Base-by-base conservation (phyloP, 768 basidiomycete genomes). In the Mycena venus region DNA sequence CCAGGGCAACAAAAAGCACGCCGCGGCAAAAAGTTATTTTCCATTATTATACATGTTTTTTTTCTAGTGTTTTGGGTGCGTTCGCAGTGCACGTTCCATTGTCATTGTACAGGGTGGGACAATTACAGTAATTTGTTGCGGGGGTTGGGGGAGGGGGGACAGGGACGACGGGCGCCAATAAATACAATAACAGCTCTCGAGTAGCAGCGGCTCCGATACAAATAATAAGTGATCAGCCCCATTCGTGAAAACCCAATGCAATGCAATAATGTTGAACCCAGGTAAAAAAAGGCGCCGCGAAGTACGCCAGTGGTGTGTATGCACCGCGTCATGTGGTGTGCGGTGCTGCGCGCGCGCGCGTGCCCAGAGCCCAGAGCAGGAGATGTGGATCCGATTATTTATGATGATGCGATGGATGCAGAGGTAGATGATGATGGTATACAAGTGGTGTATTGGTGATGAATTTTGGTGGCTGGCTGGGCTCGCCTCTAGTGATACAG, bases 401-500 rank as follows among this genome's bases (percentile, higher is more conserved):
- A 27, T 51, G 73, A 63, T 42, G 68, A 67, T 67, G 70, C 60
- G 47, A 60, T 51, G 32, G 65, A 70, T 72, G 71, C 62, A 61
- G 69, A 70, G 27, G 51, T 56, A 40, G 71, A 55, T 66, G 62
- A 61, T 56, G 67, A 42, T 68, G 63, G 68, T 70, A 67, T 70
- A 74, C 68, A 74, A 66, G 62, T 73, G 67, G 25, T 72, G 63
- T 40, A 51, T 19, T 73, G 59, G 49, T 56, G 55, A 56, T 58
- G 36, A 65, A 38, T 63, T 75, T 70, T 69, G 51, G 74, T 49
- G 42, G n/a, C n/a, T 29, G 60, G 56, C 12, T 70, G 38, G 36
- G 73, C 47, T 61, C 65, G 70, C 73, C 72, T 78, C 77, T 78
- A 78, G 51, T 66, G 77, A 65, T 76, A 78, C 77, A 78, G 44